Evolutionary conservation across 2,329 filamentous ascomycete genomes (phyloP), one percentile per base, ranked within the genome.

Genomic region (Nothomitra cinnamomea): DNA sequence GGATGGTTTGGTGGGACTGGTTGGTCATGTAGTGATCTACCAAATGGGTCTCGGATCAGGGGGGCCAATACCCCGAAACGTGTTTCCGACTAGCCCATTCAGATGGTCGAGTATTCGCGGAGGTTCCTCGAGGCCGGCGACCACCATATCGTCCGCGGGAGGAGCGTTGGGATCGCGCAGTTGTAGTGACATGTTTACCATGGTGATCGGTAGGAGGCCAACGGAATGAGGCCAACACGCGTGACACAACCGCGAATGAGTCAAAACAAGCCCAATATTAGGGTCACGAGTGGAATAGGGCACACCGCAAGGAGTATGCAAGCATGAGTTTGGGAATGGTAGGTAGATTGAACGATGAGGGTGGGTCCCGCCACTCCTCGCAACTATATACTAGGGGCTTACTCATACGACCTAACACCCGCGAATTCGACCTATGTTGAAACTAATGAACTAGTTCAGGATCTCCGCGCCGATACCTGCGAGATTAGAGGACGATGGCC

Each of bases 361-460:
- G 40, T 42, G 40, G 40, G 40, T 42, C 21, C 40, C 40, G 40
- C 40, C 40, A 42, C 40, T 42, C 40, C 40, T 42, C 40, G 40
- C 40, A 42, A 42, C 40, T 42, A 42, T 42, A 42, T 42, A 42
- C 40, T 42, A 42, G 40, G 40, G n/a, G n/a, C n/a, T 42, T 42
- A 42, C 40, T 42, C 40, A 42, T 42, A 42, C 40, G 40, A 42
- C 40, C 40, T 42, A 42, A 42, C 40, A 42, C 40, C 40, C 40
- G n/a, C 40, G 2, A 42, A 42, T 42, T 42, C 40, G 40, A 42
- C 40, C 40, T 19, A 19, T 42, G 40, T 42, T 42, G 40, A 38
- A 38, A 38, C 35, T 38, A 38, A 38, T 38, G 35, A 42, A 42
- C 40, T 42, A 42, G 40, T 42, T 42, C 40, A 42, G 40, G 35